A percentile compares a stretch with the other conserved stretches of the same genome.
Evolutionary conservation across 768 basidiomycete species (phyloP).

Genomic region (Mycena venus): DNA sequence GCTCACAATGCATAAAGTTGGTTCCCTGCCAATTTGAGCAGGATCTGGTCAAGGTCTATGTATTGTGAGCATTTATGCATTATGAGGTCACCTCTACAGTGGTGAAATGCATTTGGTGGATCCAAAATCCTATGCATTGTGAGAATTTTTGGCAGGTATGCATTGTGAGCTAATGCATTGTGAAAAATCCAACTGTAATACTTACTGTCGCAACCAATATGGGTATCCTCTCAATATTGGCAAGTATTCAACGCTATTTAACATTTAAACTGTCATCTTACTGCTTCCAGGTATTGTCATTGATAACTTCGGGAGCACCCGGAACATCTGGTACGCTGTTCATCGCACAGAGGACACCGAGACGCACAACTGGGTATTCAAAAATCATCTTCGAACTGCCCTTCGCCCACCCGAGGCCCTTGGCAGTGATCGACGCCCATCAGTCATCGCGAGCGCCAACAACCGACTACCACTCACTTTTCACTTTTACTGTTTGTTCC

Average conservation of each 20-base stretch:
- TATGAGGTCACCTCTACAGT: too few relatives aligned
- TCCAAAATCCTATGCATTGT: too few relatives aligned
- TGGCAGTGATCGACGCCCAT: conserved; percentile 36
- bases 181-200: too few relatives aligned
- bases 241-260: background rate
- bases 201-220: conserved; percentile 43
- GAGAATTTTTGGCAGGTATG: too few relatives aligned
- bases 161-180: too few relatives aligned
- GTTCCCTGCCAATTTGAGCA: too few relatives aligned
- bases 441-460: conserved; percentile 35
- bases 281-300: conserved; percentile 37
- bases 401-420: conserved; percentile 36
- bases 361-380: conserved; percentile 40
- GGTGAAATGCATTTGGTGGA: too few relatives aligned
- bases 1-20: too few relatives aligned
- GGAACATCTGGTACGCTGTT: conserved; percentile 45
- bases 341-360: conserved; percentile 38
- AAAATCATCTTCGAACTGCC: conserved; percentile 37
- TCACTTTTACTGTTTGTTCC: conserved; percentile 47
- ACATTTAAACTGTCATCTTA: background rate
- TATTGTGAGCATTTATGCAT: too few relatives aligned
- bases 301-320: conserved; percentile 38
- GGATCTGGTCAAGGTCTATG: too few relatives aligned
- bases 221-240: conserved; percentile 47
- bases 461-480: conserved; percentile 35